phyloP scores from a whole-genome alignment of 1,139 yeast species.

The Citeromyces hawaiiensis region DNA sequence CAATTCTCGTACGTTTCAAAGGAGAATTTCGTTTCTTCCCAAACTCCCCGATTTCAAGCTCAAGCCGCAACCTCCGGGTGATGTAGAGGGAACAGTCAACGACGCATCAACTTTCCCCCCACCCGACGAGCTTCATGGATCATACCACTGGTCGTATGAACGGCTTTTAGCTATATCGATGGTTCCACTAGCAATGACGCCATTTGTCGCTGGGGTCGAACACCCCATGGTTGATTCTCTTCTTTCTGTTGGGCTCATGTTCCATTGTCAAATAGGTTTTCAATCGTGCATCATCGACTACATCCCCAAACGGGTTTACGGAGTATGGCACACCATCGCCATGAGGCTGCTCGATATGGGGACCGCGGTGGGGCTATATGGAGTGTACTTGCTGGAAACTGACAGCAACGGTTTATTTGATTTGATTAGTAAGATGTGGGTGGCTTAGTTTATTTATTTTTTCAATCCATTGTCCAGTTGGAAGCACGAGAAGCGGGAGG shows the following conservation, averaged over 20 bases:
- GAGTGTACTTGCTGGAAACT: conserved; percentile 72
- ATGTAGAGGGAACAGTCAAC: conserved; percentile 61
- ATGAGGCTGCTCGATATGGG: conserved; percentile 57
- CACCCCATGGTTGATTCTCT: conserved; percentile 62
- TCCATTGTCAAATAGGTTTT: conserved; percentile 74
- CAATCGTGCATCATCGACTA: conserved; percentile 82
- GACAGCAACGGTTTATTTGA: conserved; percentile 46
- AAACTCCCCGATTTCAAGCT: conserved; percentile 27
- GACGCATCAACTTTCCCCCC: conserved; percentile 64
- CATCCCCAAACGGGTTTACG: conserved; percentile 76
- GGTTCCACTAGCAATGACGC: conserved; percentile 64
- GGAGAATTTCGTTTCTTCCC: neutral
- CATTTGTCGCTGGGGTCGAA: conserved; percentile 53
- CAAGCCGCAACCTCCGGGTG: conserved; percentile 57
- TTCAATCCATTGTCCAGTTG: neutral
- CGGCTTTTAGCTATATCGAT: conserved; percentile 50
- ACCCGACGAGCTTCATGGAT: conserved; percentile 55
- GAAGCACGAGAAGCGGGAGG: conserved; percentile 4
- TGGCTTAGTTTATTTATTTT: conserved; percentile 9
- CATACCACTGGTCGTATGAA: conserved; percentile 85
- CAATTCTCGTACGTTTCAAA: neutral
- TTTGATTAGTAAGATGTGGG: conserved; percentile 31
- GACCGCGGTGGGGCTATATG: conserved; percentile 61
- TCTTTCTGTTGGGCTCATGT: conserved; percentile 45
- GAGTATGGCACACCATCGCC: conserved; percentile 53